Evolutionary conservation across 441 rosid genomes (phyloP).

Genomic region (Gossypium trilobum): DNA sequence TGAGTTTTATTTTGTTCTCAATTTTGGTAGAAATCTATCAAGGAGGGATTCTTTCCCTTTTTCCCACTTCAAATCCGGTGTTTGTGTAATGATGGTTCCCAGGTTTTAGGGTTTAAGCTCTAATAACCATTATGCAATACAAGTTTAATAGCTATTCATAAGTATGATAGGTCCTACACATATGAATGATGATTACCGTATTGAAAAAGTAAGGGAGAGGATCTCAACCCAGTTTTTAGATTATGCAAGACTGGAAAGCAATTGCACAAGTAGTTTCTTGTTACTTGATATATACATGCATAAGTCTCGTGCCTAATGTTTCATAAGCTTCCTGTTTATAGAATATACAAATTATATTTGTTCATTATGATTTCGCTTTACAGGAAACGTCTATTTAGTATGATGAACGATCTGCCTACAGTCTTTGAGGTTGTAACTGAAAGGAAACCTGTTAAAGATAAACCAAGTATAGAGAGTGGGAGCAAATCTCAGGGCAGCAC

Average conservation of each 20-base stretch:
- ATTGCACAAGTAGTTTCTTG: not conserved
- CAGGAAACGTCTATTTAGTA: conserved; percentile 70
- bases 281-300: not conserved
- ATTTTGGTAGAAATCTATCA: not conserved
- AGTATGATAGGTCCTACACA: not conserved
- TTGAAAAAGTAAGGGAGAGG: not conserved
- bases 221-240: not conserved
- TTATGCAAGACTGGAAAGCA: not conserved
- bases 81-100: not conserved
- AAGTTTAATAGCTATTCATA: not conserved
- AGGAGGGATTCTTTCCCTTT: not conserved
- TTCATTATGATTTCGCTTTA: not conserved
- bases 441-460: conserved; percentile 70
- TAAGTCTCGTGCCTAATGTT: not conserved
- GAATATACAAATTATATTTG: not conserved
- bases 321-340: not conserved
- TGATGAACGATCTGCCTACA: conserved; percentile 68
- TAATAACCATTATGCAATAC: not conserved
- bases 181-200: not conserved
- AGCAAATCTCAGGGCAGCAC: conserved; percentile 60
- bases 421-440: conserved; percentile 74
- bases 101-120: not conserved
- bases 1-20: not conserved
- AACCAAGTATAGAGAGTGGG: conserved; percentile 70
- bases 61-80: not conserved